phyloP scores from a whole-genome alignment of 495 filamentous ascomycete genomes.

The Neurospora africana region DNA sequence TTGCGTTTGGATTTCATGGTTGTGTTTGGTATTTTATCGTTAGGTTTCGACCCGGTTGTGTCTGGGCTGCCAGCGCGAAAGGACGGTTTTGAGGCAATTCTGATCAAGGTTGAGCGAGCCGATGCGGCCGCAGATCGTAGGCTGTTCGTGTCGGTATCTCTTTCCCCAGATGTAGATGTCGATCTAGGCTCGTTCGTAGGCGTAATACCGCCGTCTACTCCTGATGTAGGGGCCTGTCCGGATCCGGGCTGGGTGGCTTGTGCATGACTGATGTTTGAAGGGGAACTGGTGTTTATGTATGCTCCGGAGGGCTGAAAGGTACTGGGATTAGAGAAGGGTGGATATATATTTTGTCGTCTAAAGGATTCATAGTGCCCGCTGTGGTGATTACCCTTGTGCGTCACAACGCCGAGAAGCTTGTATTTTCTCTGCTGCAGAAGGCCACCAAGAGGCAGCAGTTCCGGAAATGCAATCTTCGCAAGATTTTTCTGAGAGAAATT shows the following conservation, averaged over 20 bases:
- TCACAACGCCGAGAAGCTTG: conserved; percentile 77
- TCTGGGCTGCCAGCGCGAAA: conserved; percentile 6
- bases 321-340: conserved; percentile 73
- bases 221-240: conserved; percentile 14
- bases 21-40: neutral
- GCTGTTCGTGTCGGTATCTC: conserved; percentile 28
- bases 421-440: conserved; percentile 69
- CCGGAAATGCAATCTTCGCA: conserved; percentile 86
- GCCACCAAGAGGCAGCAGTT: conserved; percentile 68
- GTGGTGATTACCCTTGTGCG: conserved; percentile 91
- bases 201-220: conserved; percentile 20
- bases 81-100: conserved; percentile 20
- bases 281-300: conserved; percentile 30
- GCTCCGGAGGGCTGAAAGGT: conserved; percentile 60
- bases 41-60: neutral
- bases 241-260: conserved; percentile 31
- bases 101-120: conserved; percentile 30
- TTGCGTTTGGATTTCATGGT: conserved; percentile 36
- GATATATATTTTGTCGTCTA: conserved; percentile 62
- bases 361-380: conserved; percentile 98
- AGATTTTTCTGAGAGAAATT: conserved; percentile 80
- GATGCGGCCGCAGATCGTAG: conserved; percentile 34
- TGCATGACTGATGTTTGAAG: conserved; percentile 13
- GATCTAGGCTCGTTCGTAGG: conserved; percentile 30
- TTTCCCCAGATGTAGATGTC: conserved; percentile 6